Base-by-base conservation (phyloP, 495 filamentous ascomycete species). In the Penicillium diatomitis region DNA sequence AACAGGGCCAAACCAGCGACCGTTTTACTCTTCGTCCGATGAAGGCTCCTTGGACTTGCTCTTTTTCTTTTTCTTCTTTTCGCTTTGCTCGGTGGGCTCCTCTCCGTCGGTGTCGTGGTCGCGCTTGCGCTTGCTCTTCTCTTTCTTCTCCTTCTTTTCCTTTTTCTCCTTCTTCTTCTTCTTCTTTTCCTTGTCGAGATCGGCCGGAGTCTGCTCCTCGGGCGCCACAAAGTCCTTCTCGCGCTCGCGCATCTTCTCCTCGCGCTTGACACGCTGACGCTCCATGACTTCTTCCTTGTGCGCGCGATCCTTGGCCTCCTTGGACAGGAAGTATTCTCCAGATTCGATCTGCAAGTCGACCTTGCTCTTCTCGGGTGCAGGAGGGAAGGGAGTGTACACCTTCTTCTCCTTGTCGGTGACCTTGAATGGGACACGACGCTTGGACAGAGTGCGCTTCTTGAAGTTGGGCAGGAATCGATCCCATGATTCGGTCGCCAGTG, bases 341-440 rank as follows among this genome's bases (percentile, higher is more conserved):
- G 80, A 90, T 78, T 99, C 92, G 71, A 97, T 92, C 77, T 97
- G 91, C 64, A 92, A 70, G 67, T 99, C 92, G 51, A 99, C 79
- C 81, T 97, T 99, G 79, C 89, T 95, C 80, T 90, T 90, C 74
- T 91, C 87, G 52, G 82, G 81, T 41, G 83, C 81, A 48, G 78
- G 78, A 43, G 74, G 79, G 70, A 83, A 87, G 32, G 86, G 88
- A 44, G 91, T 96, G 73, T 95, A 96, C 7, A 77, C 68, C 79
- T 95, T 97, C 78, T 92, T 95, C 61, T 74, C 70, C 77, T 97
- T 99, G 72, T 99, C 90, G 39, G 79, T 85, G 50, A 99, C 82
- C 67, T 88, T 90, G 71, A 80, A 78, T 3, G 92, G 92, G 58
- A 79, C 80, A 52, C 79, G 78, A 56, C 94, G 78, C 75, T 90